Conservation (phyloP, 2,329 filamentous ascomycete species). For the Colletotrichum falcatum region DNA sequence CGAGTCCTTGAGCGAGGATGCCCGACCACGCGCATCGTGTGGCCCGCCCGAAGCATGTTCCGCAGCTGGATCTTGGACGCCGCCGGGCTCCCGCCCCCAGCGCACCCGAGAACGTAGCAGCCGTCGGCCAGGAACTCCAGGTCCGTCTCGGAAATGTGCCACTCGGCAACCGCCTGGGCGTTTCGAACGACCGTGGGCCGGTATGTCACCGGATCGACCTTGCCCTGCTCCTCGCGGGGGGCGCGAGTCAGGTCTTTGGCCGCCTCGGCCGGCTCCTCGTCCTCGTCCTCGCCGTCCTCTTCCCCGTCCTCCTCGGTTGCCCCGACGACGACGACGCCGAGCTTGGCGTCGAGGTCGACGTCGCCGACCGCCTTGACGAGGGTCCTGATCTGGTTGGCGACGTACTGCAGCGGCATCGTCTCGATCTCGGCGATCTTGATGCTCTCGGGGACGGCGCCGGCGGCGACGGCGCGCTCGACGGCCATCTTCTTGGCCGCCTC, state of each 20-base stretch:
- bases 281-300: conserved; percentile 48
- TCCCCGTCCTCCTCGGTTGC: conserved; percentile 55
- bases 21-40: conserved; percentile 54
- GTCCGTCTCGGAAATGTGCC: conserved; percentile 59
- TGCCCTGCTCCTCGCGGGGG: conserved; percentile 59
- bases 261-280: conserved; percentile 55
- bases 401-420: conserved; percentile 53
- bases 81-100: conserved; percentile 55
- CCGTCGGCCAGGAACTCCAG: conserved; percentile 59
- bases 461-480: conserved; percentile 40
- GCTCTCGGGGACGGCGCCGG: conserved; percentile 45
- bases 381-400: conserved; percentile 49
- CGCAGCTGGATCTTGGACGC: conserved; percentile 52
- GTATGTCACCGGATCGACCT: conserved; percentile 49
- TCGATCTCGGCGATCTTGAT: conserved; percentile 56
- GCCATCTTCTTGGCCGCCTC: conserved; percentile 43
- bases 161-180: conserved; percentile 46
- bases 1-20: conserved; percentile 56
- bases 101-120: conserved; percentile 60
- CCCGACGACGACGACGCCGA: conserved; percentile 42
- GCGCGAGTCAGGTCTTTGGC: conserved; percentile 51
- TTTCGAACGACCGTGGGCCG: conserved; percentile 19
- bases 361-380: conserved; percentile 55
- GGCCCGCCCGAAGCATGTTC: conserved; percentile 55
- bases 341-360: conserved; percentile 54